These are phyloP conservation scores for Ogataea polymorpha DNA, from an alignment of 805 yeast species.

Conservation along the genomic window DNA sequence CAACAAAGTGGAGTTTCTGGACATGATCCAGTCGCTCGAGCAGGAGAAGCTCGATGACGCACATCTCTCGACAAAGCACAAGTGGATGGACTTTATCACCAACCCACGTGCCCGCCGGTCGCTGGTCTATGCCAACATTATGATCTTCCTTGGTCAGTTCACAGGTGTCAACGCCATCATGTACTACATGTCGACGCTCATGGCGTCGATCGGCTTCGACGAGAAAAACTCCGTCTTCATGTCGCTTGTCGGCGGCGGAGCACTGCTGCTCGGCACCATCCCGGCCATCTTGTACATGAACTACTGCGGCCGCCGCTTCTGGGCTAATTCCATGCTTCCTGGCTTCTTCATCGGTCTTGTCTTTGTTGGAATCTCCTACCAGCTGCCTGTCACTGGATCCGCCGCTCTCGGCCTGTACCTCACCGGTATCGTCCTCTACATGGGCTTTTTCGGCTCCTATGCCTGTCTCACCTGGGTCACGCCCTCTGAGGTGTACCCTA, in stretches of 20 bases:
- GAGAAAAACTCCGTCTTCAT: conserved; percentile 53
- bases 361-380: conserved; percentile 58
- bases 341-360: conserved; percentile 60
- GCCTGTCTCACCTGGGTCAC: conserved; percentile 68
- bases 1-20: conserved; percentile 53
- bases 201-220: conserved; percentile 53
- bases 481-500: conserved; percentile 62
- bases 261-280: conserved; percentile 59
- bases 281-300: conserved; percentile 63
- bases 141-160: conserved; percentile 61
- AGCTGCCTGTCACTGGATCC: conserved; percentile 37
- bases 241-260: conserved; percentile 70
- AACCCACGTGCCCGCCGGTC: conserved; percentile 62
- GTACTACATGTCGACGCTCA: conserved; percentile 60
- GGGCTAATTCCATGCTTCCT: conserved; percentile 55
- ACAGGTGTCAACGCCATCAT: conserved; percentile 67
- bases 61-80: conserved; percentile 33
- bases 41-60: conserved; percentile 38
- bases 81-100: conserved; percentile 49
- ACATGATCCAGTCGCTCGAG: conserved; percentile 50
- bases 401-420: conserved; percentile 60
- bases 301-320: conserved; percentile 52
- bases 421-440: conserved; percentile 60
- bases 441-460: conserved; percentile 65
- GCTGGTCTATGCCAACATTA: conserved; percentile 51